phyloP scores from a whole-genome alignment of 306 rosid genomes.

The Geum urbanum region DNA sequence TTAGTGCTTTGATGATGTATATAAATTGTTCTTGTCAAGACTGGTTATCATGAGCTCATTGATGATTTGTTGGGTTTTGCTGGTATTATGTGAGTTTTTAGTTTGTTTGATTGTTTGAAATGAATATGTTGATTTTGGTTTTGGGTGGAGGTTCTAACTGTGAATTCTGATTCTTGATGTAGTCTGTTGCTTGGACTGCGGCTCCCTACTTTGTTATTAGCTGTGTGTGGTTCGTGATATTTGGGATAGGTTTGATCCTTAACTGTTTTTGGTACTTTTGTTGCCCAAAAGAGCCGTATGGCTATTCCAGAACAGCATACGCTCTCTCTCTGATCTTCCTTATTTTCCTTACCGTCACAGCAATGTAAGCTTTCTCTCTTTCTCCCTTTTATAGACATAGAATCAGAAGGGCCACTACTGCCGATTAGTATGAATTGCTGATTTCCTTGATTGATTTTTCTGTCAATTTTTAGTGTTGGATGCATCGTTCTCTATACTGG shows the following conservation, averaged over 20 bases:
- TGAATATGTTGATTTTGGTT: neutral
- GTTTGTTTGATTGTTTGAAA: neutral
- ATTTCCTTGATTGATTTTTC: conserved; percentile 15
- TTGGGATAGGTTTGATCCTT: conserved; percentile 44
- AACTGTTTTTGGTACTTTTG: conserved; percentile 54
- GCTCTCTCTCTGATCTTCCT: conserved; percentile 58
- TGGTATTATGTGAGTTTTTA: neutral
- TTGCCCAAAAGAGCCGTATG: conserved; percentile 49
- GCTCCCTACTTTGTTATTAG: conserved; percentile 56
- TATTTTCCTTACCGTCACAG: conserved; percentile 55
- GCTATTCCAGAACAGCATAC: conserved; percentile 52
- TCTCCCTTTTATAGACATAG: neutral
- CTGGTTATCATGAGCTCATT: neutral
- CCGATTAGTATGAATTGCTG: neutral
- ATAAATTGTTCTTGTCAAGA: too few relatives aligned
- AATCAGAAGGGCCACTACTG: neutral
- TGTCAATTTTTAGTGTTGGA: conserved; percentile 50
- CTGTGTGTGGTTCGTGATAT: conserved; percentile 59
- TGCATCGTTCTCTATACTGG: conserved; percentile 65
- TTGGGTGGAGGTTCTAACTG: neutral
- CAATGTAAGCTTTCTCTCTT: conserved; percentile 47
- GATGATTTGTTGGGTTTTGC: neutral
- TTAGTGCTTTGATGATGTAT: neutral
- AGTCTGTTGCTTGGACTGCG: conserved; percentile 76
- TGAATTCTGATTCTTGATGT: conserved; percentile 34